Base-by-base conservation (phyloP, 1,284 basidiomycete species). In the Rhodotorula mucilaginosa region DNA sequence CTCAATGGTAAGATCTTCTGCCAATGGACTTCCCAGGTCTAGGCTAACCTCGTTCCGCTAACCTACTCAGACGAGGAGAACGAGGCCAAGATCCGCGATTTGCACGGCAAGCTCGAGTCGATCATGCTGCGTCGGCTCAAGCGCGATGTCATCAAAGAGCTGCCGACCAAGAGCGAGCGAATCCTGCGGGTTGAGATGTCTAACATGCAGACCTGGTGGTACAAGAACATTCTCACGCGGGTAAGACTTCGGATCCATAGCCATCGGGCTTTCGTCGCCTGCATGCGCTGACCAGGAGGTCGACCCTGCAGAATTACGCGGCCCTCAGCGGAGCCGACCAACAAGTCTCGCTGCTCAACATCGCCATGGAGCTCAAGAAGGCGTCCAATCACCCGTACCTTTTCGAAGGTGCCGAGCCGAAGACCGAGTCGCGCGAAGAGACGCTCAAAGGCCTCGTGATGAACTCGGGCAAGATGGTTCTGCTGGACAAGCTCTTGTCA, bases 111-210 rank as follows among this genome's bases (percentile, higher is more conserved):
- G 81, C 87, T 99, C 23, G 92, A 95, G 80, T 90, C 90, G 18
- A 86, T 98, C 80, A 99, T 99, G 97, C 85, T 99, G 65, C 86
- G 97, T 69, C 89, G 97, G 57, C 83, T 99, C 77, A 99, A 99
- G 84, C 90, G 90, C 76, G 97, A 99, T 79, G 97, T 99, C n/a
- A 87, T 98, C 75, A 97, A 95, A 76, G 93, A 92, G 69, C 84
- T 99, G 64, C 97, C 97, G 3, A 95, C 94, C 46, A 99, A 99
- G 87, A 96, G 93, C 80, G 97, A 99, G 83, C 90, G 93, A 62
- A 99, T 99, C 77, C 85, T 99, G 69, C 89, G 97, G 26, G 95
- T 99, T 52, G 97, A 99, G 84, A 97, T 99, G 96, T 92, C 90
- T 78, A 88, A 91, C 65, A 87, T 99, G 81, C 97, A 99, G 83